Evolutionary conservation across 176 grass and related monocot species (phyloP).

Genomic region (bread wheat (Triticum aestivum)): DNA sequence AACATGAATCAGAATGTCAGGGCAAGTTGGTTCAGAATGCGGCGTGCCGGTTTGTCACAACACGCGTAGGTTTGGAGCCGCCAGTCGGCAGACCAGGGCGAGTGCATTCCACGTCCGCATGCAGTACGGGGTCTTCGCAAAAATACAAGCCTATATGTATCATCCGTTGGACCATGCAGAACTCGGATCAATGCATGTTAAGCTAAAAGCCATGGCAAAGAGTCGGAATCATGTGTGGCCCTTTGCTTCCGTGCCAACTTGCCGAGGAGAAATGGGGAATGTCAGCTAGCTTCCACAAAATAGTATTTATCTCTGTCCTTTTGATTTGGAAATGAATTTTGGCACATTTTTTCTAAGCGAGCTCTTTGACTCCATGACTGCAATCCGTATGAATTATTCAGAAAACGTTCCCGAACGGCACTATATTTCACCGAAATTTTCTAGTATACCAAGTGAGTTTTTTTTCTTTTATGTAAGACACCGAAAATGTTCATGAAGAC

Average conservation of each 20-base stretch:
- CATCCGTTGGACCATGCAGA: not conserved
- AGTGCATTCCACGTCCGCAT: not conserved
- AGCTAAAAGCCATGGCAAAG: slow-evolving; percentile 11
- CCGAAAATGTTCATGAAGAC: too few species aligned
- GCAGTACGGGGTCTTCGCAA: not conserved
- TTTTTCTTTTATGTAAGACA: too few species aligned
- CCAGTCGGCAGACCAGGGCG: not conserved
- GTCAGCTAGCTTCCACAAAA: not conserved
- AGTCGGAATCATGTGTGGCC: not conserved
- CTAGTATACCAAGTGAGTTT: too few species aligned
- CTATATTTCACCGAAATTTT: too few species aligned
- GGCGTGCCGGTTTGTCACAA: too few species aligned
- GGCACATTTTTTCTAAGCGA: too few species aligned
- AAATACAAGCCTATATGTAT: not conserved
- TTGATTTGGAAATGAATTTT: too few species aligned
- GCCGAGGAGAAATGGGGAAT: not conserved
- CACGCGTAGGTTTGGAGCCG: not conserved
- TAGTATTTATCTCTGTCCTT: too few species aligned
- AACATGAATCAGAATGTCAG: not conserved
- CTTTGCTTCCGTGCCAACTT: not conserved
- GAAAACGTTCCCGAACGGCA: too few species aligned
- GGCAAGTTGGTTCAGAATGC: not conserved
- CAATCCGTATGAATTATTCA: too few species aligned
- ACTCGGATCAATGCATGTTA: not conserved
- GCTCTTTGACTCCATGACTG: too few species aligned